Evolutionary conservation across 2,329 filamentous ascomycete species (phyloP), one percentile per base, ranked within the genome.

Genomic region (Podosphaera aphanis): DNA sequence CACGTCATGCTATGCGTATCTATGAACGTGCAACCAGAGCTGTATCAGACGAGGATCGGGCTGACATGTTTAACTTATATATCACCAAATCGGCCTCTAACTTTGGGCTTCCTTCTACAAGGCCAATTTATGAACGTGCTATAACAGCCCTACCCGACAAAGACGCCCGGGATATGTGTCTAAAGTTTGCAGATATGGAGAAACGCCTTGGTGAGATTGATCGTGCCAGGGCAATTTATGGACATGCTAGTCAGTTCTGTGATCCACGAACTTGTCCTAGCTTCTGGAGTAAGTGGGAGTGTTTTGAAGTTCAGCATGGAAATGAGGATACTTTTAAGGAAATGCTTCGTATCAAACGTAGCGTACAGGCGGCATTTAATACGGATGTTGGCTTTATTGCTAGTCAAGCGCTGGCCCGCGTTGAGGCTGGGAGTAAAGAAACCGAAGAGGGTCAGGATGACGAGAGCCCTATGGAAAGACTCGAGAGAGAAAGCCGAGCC

Each of bases 311-410:
- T 19, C 82, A 92, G 60, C 90, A 98, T 59, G 90, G 90, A 52
- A 98, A 98, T 63, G 92, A 98, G 61, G 90, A 98, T 61, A 98
- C 92, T 0, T 98, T 92, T 70, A 94, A 93, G 66, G 90, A 98
- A 61, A 98, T 98, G 90, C 69, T 95, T 50, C 79, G 90, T 25
- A 85, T 98, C 68, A 98, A 95, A 70, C 71, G 90, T 60, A 93
- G 84, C 62, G 90, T 98, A 11, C 85, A 94, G 62, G 88, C 90
- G 45, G 83, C 94, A 65, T 98, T 92, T 69, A 95, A 95, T 59
- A 98, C 92, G 39, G 90, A 98, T 58, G 88, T 98, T 67, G 93
- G 86, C 61, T 98, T 94, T 59, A 94, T 98, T 62, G 90, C 90
- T 8, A 92, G 84, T 4, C 90, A 98, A 61, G 90, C 90, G 21